These are phyloP conservation scores for Trichoderma virens DNA, from an alignment of 495 filamentous ascomycete genomes.

Conservation along the genomic window DNA sequence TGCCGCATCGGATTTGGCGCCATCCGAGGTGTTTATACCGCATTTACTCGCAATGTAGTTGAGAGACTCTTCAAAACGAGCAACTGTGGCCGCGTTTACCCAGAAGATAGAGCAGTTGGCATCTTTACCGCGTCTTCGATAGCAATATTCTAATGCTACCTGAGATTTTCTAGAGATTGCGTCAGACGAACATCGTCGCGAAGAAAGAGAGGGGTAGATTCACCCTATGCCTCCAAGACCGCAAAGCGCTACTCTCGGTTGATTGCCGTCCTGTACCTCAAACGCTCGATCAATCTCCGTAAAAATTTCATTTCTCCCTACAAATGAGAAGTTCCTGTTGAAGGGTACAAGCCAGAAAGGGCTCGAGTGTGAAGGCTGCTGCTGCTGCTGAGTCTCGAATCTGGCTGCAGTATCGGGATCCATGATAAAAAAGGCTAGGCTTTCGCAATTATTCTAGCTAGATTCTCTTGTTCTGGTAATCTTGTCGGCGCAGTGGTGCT, in stretches of 20 bases:
- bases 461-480: no score
- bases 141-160: conserved; percentile 12
- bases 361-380: neutral
- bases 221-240: conserved; percentile 9
- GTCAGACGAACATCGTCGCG: neutral
- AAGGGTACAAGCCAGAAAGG: neutral
- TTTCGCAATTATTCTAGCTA: no score
- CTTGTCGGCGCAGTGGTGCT: no score
- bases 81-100: conserved; percentile 22
- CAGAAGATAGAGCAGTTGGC: conserved; percentile 22
- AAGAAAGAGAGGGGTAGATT: neutral
- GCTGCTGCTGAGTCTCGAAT: conserved; percentile 16
- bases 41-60: conserved; percentile 15
- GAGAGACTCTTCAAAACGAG: conserved; percentile 21
- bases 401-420: conserved; percentile 27
- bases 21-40: conserved; percentile 11
- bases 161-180: conserved; percentile 3
- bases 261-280: neutral
- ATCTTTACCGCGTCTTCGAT: neutral
- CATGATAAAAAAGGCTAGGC: no score
- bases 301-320: neutral
- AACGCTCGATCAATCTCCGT: neutral
- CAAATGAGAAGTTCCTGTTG: neutral
- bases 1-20: conserved; percentile 21
- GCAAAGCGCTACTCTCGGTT: neutral